phyloP scores from a whole-genome alignment of 805 yeast species.

The Sugiyamaella americana region DNA sequence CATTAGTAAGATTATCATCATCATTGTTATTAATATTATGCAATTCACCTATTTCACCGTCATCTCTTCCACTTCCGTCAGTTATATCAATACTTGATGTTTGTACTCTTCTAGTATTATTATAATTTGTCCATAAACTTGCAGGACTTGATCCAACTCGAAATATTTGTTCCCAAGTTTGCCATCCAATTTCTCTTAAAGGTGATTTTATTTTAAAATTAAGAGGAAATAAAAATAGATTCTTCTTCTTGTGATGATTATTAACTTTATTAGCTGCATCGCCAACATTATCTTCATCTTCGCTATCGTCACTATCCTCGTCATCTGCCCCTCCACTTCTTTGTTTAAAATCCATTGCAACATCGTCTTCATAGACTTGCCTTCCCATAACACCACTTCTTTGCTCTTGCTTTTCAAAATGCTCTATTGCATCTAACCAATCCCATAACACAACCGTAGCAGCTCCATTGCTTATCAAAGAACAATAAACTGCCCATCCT shows the following conservation, averaged over 20 bases:
- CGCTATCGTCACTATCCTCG: neutral
- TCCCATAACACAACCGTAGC: constrained; percentile 57
- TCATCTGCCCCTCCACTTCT: neutral
- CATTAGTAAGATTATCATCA: neutral
- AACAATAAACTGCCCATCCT: constrained; percentile 45
- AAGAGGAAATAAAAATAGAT: too few relatives aligned
- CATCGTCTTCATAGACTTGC: constrained; percentile 39
- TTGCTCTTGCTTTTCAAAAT: neutral
- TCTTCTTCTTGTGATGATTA: too few relatives aligned
- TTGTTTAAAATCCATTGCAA: constrained; percentile 1
- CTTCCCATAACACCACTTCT: constrained; percentile 56
- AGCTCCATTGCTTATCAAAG: constrained; percentile 44
- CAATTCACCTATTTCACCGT: neutral
- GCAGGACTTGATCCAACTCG: constrained; percentile 5
- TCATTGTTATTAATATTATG: too few relatives aligned
- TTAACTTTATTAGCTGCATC: neutral
- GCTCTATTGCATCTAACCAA: constrained; percentile 51
- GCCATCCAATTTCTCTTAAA: neutral
- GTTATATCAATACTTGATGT: neutral
- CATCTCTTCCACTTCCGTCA: neutral
- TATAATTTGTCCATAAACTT: constrained; percentile 3
- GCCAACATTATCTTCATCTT: neutral
- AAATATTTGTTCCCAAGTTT: constrained; percentile 1
- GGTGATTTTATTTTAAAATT: neutral
- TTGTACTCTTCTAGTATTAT: constrained; percentile 1